Percentiles rank a stretch among this genome's conserved stretches.
Evolutionary conservation across 2,329 filamentous ascomycete genomes (phyloP).

Genomic region (Sordariomycetes sp.): DNA sequence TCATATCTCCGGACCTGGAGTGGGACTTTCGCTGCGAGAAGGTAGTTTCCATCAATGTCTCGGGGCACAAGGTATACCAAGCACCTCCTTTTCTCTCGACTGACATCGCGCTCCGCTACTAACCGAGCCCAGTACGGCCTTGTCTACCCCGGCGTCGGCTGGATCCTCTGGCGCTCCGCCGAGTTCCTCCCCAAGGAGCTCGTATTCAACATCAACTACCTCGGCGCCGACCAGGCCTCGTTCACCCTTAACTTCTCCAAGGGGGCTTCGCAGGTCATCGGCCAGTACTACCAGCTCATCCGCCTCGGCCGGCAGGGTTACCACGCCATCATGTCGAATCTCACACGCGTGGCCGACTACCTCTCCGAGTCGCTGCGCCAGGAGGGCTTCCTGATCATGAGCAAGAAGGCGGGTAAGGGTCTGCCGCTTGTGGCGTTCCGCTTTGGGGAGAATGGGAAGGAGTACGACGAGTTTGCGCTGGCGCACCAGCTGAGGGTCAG

Average conservation of each 20-base stretch:
- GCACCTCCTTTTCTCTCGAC: not conserved
- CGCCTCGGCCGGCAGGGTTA: constrained; percentile 89
- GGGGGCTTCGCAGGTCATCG: constrained; percentile 87
- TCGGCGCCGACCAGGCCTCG: constrained; percentile 87
- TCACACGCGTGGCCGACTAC: constrained; percentile 84
- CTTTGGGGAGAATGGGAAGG: constrained; percentile 43
- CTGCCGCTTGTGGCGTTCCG: constrained; percentile 88
- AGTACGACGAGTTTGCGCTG: constrained; percentile 65
- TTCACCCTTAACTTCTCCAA: constrained; percentile 98
- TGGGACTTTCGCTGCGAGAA: constrained; percentile 90
- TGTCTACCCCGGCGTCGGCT: constrained; percentile 86
- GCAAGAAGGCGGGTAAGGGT: constrained; percentile 63
- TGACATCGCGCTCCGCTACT: not conserved
- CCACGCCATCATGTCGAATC: constrained; percentile 85
- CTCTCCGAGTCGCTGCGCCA: constrained; percentile 61
- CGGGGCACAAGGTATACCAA: constrained; percentile 65
- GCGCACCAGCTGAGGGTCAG: constrained; percentile 79
- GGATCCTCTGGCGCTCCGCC: constrained; percentile 79
- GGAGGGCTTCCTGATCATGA: constrained; percentile 83
- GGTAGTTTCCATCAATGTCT: constrained; percentile 89
- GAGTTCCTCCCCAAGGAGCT: constrained; percentile 82
- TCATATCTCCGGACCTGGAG: constrained; percentile 69
- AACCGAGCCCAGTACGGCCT: constrained; percentile 35
- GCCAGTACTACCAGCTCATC: constrained; percentile 96
- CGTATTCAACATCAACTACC: constrained; percentile 99